These are phyloP conservation scores for Nadsonia starkeyi-henricii DNA, from an alignment of 1,139 yeast genomes.

Conservation along the genomic window DNA sequence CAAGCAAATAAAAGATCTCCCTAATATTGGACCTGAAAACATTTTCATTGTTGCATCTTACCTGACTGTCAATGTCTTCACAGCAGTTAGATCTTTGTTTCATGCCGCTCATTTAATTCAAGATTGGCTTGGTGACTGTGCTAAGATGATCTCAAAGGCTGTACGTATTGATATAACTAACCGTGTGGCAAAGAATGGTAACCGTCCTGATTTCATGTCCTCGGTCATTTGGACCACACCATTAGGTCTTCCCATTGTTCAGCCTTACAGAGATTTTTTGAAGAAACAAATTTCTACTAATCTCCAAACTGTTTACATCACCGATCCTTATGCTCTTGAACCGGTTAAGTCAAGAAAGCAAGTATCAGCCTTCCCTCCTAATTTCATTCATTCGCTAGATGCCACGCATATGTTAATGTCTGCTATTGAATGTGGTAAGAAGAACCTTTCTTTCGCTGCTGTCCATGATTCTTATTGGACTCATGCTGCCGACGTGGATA, in stretches of 20 bases:
- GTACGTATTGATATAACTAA: slow-evolving; percentile 42
- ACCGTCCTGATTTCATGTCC: slow-evolving; percentile 40
- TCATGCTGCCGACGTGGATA: slow-evolving; percentile 72
- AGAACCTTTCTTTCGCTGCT: slow-evolving; percentile 70
- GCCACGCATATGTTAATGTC: slow-evolving; percentile 95
- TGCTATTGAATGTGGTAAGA: slow-evolving; percentile 62
- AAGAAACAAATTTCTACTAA: slow-evolving; percentile 58
- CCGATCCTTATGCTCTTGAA: slow-evolving; percentile 71
- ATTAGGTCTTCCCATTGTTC: slow-evolving; percentile 74
- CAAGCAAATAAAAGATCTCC: slow-evolving; percentile 29
- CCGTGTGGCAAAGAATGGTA: slow-evolving; percentile 16
- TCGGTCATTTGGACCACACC: slow-evolving; percentile 98
- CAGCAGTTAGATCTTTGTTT: slow-evolving; percentile 72
- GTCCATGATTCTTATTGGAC: slow-evolving; percentile 99
- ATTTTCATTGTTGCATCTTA: slow-evolving; percentile 40
- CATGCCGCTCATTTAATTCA: slow-evolving; percentile 91
- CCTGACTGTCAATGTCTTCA: slow-evolving; percentile 66
- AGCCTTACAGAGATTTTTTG: slow-evolving; percentile 70
- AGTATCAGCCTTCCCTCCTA: slow-evolving; percentile 89
- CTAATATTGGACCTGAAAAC: slow-evolving; percentile 25
- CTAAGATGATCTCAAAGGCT: slow-evolving; percentile 67
- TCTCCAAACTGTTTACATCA: slow-evolving; percentile 66
- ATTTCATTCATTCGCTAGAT: slow-evolving; percentile 86
- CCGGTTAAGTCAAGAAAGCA: slow-evolving; percentile 85
- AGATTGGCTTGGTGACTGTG: slow-evolving; percentile 89